Evolutionary conservation across 805 yeast species (phyloP).

Genomic region (Nakazawaea ishiwadae): DNA sequence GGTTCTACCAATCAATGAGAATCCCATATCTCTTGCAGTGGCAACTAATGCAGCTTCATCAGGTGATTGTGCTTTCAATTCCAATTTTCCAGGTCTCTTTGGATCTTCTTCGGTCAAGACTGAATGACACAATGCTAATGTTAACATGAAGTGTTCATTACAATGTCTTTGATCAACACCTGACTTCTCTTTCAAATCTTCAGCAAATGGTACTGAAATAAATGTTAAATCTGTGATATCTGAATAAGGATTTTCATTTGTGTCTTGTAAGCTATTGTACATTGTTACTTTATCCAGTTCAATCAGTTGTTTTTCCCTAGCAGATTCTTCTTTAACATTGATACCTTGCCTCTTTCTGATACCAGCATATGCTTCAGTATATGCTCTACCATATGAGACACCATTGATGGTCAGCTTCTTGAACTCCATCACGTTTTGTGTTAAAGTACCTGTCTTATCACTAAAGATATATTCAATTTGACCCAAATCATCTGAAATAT

Average conservation of each 20-base stretch:
- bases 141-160: constrained; percentile 71
- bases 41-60: constrained; percentile 85
- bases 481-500: constrained; percentile 78
- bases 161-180: constrained; percentile 52
- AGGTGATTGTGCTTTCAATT: constrained; percentile 76
- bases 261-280: constrained; percentile 35
- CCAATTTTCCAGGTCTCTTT: constrained; percentile 47
- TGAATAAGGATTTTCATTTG: constrained; percentile 42
- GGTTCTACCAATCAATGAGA: constrained; percentile 59
- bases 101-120: constrained; percentile 68
- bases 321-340: constrained; percentile 48
- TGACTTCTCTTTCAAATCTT: constrained; percentile 50
- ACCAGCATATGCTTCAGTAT: constrained; percentile 76
- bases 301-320: constrained; percentile 35
- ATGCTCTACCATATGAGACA: constrained; percentile 65
- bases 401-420: constrained; percentile 71
- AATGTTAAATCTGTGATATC: constrained; percentile 63
- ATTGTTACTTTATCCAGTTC: constrained; percentile 39
- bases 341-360: constrained; percentile 61
- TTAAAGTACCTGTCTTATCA: constrained; percentile 81
- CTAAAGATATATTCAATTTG: constrained; percentile 79
- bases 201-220: constrained; percentile 59
- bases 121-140: constrained; percentile 74
- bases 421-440: constrained; percentile 82
- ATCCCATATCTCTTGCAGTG: constrained; percentile 77